A percentile compares a stretch with the other conserved stretches of the same genome.
These are phyloP conservation scores for Ilex aquifolium DNA, from an alignment of 257 asterid genomes.

Conservation along the genomic window DNA sequence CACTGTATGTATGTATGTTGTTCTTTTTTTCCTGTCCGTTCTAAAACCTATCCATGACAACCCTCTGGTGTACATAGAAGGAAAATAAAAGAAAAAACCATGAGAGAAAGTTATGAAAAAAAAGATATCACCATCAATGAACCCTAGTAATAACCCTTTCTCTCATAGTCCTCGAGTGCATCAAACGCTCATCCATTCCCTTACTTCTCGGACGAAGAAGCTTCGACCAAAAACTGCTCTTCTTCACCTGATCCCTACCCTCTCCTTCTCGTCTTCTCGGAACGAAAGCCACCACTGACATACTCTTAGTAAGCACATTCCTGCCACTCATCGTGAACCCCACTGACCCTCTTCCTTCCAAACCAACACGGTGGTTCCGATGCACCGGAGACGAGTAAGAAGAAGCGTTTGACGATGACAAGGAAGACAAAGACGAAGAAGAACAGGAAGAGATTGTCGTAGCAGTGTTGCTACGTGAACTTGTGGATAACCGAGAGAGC, in stretches of 20 bases:
- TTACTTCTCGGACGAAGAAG: slow-evolving; percentile 30
- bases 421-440: slow-evolving; percentile 45
- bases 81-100: too few species aligned
- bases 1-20: too few species aligned
- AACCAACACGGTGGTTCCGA: slow-evolving; percentile 5
- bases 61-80: too few species aligned
- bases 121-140: slow-evolving; percentile 11
- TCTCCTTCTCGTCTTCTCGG: slow-evolving; percentile 21
- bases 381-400: slow-evolving; percentile 47
- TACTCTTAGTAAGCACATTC: slow-evolving; percentile 45
- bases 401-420: slow-evolving; percentile 45
- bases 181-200: slow-evolving; percentile 20
- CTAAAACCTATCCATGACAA: too few species aligned
- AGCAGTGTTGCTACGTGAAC: slow-evolving; percentile 10
- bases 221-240: slow-evolving; percentile 60
- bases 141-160: slow-evolving; percentile 29
- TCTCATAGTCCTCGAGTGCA: slow-evolving; percentile 38
- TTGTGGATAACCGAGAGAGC: slow-evolving; percentile 29
- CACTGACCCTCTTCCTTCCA: slow-evolving; percentile 14
- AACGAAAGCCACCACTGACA: slow-evolving; percentile 47
- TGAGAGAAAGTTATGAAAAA: too few species aligned
- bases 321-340: slow-evolving; percentile 14
- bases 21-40: too few species aligned
- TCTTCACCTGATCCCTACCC: slow-evolving; percentile 15
- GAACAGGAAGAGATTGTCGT: slow-evolving; percentile 27